Conservation (phyloP, 2,329 filamentous ascomycete genomes). For the Alternaria gansuensis region DNA sequence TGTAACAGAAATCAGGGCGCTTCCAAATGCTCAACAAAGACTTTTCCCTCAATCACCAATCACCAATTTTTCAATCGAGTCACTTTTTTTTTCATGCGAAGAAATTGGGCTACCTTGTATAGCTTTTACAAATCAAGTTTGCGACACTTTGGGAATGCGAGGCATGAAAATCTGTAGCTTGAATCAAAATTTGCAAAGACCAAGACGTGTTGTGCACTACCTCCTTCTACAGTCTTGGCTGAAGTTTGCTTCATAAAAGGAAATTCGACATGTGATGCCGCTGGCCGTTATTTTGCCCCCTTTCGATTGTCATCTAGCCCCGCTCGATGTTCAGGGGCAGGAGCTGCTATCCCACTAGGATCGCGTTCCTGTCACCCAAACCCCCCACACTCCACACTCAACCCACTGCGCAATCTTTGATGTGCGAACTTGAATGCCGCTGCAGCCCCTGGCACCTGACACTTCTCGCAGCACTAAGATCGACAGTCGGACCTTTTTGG, state of each 20-base stretch:
- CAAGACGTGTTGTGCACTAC: not conserved
- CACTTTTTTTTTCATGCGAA: constrained; percentile 15
- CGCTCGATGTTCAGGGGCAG: constrained; percentile 8
- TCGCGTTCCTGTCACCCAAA: constrained; percentile 5
- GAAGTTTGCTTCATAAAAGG: not conserved
- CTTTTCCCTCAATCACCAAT: not conserved
- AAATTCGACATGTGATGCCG: constrained; percentile 2
- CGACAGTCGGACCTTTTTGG: constrained; percentile 1
- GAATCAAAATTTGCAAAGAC: constrained; percentile 14
- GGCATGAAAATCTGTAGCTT: constrained; percentile 12
- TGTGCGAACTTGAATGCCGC: not conserved
- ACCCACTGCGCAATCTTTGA: constrained; percentile 2
- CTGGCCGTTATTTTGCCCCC: constrained; percentile 7
- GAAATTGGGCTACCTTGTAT: constrained; percentile 13
- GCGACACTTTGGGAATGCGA: constrained; percentile 3
- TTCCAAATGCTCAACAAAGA: constrained; percentile 12
- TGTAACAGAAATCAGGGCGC: constrained; percentile 27
- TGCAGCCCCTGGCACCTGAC: constrained; percentile 9
- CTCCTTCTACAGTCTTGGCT: not conserved
- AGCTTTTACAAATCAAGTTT: constrained; percentile 12
- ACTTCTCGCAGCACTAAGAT: not conserved
- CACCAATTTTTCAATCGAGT: constrained; percentile 1
- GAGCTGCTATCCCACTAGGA: not conserved
- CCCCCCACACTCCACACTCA: not conserved
- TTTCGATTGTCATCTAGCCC: constrained; percentile 2